Evolutionary conservation across 2,329 filamentous ascomycete genomes (phyloP).

Genomic region (Orbilia javanica): DNA sequence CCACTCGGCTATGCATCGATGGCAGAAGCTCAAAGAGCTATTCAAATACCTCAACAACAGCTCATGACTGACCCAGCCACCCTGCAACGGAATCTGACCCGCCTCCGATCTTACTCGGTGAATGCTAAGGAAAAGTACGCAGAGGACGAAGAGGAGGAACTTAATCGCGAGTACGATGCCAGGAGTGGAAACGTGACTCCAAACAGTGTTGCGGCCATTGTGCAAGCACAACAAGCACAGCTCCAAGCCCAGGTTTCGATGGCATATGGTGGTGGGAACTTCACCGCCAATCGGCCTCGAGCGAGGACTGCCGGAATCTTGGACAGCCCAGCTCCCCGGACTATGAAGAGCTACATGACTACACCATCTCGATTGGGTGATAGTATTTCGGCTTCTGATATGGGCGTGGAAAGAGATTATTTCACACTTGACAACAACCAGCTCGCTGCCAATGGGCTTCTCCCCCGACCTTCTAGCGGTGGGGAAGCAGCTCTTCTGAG

Average conservation of each 20-base stretch:
- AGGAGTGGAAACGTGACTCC: constrained; percentile 74
- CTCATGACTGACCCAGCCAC: constrained; percentile 78
- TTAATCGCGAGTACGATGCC: constrained; percentile 69
- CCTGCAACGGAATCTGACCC: constrained; percentile 79
- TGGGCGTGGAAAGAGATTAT: constrained; percentile 70
- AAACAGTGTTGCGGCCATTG: constrained; percentile 70
- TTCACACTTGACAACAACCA: constrained; percentile 75
- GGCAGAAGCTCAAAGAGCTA: constrained; percentile 69
- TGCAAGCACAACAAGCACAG: constrained; percentile 74
- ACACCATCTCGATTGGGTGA: constrained; percentile 81
- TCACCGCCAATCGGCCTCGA: constrained; percentile 83
- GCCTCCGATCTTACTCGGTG: constrained; percentile 96
- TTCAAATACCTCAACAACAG: constrained; percentile 71
- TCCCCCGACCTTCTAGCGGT: constrained; percentile 76
- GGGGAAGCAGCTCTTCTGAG: constrained; percentile 75
- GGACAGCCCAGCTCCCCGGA: constrained; percentile 77
- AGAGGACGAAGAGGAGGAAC: constrained; percentile 83
- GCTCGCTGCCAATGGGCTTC: constrained; percentile 80
- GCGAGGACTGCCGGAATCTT: constrained; percentile 92
- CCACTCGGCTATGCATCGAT: constrained; percentile 63
- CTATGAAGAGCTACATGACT: constrained; percentile 80
- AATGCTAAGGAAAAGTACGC: constrained; percentile 98
- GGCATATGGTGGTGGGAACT: constrained; percentile 71
- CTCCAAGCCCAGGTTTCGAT: constrained; percentile 66
- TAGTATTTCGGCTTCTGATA: constrained; percentile 79